These are phyloP conservation scores for Aspergillus mulundensis DNA, from an alignment of 495 filamentous ascomycete species.

Conservation along the genomic window DNA sequence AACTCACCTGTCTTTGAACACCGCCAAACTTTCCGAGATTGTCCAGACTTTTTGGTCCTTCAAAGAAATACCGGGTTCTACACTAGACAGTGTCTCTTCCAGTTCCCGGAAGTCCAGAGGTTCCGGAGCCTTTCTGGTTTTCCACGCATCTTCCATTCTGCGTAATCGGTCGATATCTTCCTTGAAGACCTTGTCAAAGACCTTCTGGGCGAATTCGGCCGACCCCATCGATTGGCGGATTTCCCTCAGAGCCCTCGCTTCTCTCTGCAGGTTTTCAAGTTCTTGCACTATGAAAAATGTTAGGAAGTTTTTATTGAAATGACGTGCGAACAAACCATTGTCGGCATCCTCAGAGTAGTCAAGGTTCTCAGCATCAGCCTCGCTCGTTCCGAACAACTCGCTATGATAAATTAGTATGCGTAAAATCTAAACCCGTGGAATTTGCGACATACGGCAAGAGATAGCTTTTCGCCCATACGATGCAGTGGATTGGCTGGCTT, in stretches of 20 bases:
- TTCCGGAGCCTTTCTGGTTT: conserved; percentile 68
- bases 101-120: conserved; percentile 61
- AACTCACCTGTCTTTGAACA: conserved; percentile 73
- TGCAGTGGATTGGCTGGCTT: conserved; percentile 94
- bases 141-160: conserved; percentile 98
- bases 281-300: conserved; percentile 56
- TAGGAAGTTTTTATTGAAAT: conserved; percentile 13
- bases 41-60: conserved; percentile 79
- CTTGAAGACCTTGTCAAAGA: conserved; percentile 92
- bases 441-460: conserved; percentile 75
- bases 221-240: conserved; percentile 83
- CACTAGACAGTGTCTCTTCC: conserved; percentile 43
- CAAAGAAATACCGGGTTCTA: conserved; percentile 51
- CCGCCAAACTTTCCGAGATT: conserved; percentile 72
- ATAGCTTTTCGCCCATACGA: conserved; percentile 99
- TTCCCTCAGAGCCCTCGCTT: conserved; percentile 76
- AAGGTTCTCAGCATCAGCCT: conserved; percentile 67
- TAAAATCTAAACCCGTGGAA: no score
- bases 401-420: conserved; percentile 27
- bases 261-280: conserved; percentile 77
- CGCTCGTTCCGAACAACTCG: conserved; percentile 88
- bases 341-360: conserved; percentile 76
- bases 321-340: conserved; percentile 50
- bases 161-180: conserved; percentile 78
- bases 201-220: conserved; percentile 67